phyloP scores from a whole-genome alignment of 2,329 filamentous ascomycete genomes.

The Hypoxylon sp. region DNA sequence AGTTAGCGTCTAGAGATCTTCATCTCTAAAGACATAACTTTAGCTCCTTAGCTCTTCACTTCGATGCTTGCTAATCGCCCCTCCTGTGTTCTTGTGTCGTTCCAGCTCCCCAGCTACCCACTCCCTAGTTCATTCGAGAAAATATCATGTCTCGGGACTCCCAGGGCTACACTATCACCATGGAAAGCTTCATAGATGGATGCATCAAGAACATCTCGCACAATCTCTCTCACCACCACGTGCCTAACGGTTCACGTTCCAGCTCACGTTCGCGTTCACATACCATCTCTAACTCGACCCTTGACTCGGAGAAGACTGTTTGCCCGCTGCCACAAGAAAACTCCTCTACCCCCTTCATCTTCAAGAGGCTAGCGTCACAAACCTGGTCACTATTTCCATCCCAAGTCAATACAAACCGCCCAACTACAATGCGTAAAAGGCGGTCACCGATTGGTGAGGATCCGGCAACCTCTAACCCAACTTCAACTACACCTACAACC shows the following conservation, averaged over 20 bases:
- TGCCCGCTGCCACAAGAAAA: slow-evolving; percentile 32
- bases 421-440: slow-evolving; percentile 42
- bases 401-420: slow-evolving; percentile 10
- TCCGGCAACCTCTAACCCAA: slow-evolving; percentile 5
- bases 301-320: slow-evolving; percentile 13
- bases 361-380: slow-evolving; percentile 37
- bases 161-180: slow-evolving; percentile 36
- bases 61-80: slow-evolving; percentile 40
- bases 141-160: slow-evolving; percentile 41
- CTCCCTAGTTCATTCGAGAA: too few relatives aligned
- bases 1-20: slow-evolving; percentile 40
- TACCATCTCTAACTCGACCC: neutral
- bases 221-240: neutral
- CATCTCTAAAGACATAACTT: slow-evolving; percentile 34
- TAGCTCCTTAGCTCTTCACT: slow-evolving; percentile 24
- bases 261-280: neutral
- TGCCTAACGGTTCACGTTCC: slow-evolving; percentile 13
- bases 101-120: slow-evolving; percentile 7
- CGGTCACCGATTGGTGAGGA: slow-evolving; percentile 42
- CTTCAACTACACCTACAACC: neutral
- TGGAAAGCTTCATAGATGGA: slow-evolving; percentile 39
- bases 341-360: slow-evolving; percentile 17
- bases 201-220: slow-evolving; percentile 27
- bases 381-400: slow-evolving; percentile 33
- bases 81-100: slow-evolving; percentile 33